These are phyloP conservation scores for Phyllosticta paracitricarpa DNA, from an alignment of 2,329 filamentous ascomycete genomes.

Conservation along the genomic window DNA sequence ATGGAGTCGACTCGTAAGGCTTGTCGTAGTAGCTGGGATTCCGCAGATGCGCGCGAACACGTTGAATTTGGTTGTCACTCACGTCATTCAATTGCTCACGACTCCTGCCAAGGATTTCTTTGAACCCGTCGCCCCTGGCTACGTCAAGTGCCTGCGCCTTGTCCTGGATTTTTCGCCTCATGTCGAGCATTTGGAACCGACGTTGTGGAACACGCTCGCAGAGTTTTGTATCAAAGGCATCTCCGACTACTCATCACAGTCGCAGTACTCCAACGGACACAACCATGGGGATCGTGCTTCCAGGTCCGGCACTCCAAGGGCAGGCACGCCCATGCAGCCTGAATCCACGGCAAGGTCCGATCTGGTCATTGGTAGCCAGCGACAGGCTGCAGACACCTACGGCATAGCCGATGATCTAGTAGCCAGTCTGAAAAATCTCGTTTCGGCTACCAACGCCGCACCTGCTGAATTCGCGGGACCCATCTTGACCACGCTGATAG, in stretches of 20 bases:
- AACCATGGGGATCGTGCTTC: slow-evolving; percentile 12
- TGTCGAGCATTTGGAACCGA: slow-evolving; percentile 63
- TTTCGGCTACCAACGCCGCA: slow-evolving; percentile 58
- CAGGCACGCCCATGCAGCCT: background rate
- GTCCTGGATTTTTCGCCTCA: slow-evolving; percentile 66
- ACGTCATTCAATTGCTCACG: slow-evolving; percentile 67
- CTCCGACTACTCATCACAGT: slow-evolving; percentile 17
- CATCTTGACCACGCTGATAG: slow-evolving; percentile 47
- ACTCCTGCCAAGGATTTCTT: slow-evolving; percentile 53
- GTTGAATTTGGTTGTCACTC: slow-evolving; percentile 66
- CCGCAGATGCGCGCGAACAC: slow-evolving; percentile 62
- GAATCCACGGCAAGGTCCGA: slow-evolving; percentile 14
- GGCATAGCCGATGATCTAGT: slow-evolving; percentile 34
- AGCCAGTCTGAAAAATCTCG: slow-evolving; percentile 54
- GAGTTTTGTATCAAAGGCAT: slow-evolving; percentile 64
- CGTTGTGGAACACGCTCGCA: slow-evolving; percentile 59
- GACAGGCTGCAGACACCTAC: slow-evolving; percentile 12
- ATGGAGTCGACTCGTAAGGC: background rate
- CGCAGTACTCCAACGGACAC: slow-evolving; percentile 18
- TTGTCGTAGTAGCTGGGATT: background rate
- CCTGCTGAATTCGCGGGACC: slow-evolving; percentile 45
- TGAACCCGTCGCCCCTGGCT: slow-evolving; percentile 62
- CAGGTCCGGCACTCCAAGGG: slow-evolving; percentile 9
- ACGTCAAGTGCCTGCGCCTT: slow-evolving; percentile 63
- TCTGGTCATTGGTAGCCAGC: background rate